Base-by-base conservation (phyloP, 2,329 filamentous ascomycete species). In the Diaporthe vexans region DNA sequence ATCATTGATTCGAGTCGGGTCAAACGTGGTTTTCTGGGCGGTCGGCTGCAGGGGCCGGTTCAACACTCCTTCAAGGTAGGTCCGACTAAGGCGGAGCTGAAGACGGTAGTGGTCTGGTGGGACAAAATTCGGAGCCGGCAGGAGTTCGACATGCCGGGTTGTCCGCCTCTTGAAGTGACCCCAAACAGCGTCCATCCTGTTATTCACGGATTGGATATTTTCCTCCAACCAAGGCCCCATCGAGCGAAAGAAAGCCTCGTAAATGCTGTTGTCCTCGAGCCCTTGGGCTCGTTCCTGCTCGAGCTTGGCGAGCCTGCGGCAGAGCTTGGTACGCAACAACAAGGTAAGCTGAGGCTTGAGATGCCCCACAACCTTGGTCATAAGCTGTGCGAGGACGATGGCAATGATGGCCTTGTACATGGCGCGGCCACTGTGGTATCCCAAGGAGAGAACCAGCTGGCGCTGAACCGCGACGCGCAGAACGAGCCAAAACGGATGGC, bases 391-490 rank as follows among this genome's bases (percentile, higher is more conserved):
- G 2, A 91, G 77, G 0, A 91, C 71, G 2, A 84, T 72, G 57
- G 84, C 86, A n/a, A 91, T 85, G 21, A 92, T 75, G n/a, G 87
- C 83, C 74, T 93, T 93, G 83, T 91, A 93, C 57, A 84, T 82
- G 0, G 86, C 75, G 4, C 84, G 82, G 1, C 89, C 89, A 0
- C 78, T 29, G 4, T 86, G 79, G 3, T 80, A 77, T 2, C 85
- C 85, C 2, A 87, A 75, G 0, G 78, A 54, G 1, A 81, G 73
- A 61, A 82, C 85, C 0, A 93, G 81, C 5, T 86, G 82, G 0
- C 90, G 85, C 67, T 91, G 86, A 2, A 89, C 76, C 0, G 85
- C 84, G 2, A 93, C 90, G 0, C 91, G 89, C 11, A 93, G 79
- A 1, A 90, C 81, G 0, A 94, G 85, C 88, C 91, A 94, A 71